Base-by-base conservation (phyloP, 2,329 filamentous ascomycete genomes). In the Aspergillus pseudotamarii region DNA sequence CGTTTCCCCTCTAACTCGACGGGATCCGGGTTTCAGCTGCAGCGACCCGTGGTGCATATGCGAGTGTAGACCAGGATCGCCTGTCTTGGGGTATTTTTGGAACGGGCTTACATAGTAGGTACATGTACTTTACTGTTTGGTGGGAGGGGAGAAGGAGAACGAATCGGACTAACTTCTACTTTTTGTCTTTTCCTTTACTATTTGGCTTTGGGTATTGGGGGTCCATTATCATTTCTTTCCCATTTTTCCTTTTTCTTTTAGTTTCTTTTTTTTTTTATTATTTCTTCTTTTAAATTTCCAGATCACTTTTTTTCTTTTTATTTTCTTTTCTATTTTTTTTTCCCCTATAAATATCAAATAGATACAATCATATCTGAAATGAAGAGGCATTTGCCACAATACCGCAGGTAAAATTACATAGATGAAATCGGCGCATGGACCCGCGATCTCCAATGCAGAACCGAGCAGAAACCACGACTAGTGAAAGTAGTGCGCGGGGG, bases 31-130 rank as follows among this genome's bases (percentile, higher is more conserved):
- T 69, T 69, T 70, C 68, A 69, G 64, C 68, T 69, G 68, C 68
- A 69, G 62, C 67, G 58, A 68, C 64, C 68, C 68, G 68, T 68
- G 62, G 58, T 70, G 68, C 68, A 70, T 69, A 69, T 69, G 65
- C 67, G 66, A 65, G 62, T 65, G 58, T 59, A 62, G 48, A 45
- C 57, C 34, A 48, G 62, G 62, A 58, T 62, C 60, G 36, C 43
- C 58, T 51, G 51, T 45, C 23, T 41, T 23, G 34, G 43, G 45
- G 36, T 19, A 2, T 36, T 26, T 53, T 34, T 46, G 48, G 56
- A 36, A 51, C 26, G 48, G 26, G 48, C 46, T 28, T 19, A 28
- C 46, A 41, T 41, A 6, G 14, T 36, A 36, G 34, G 34, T 14
- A 36, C 14, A 16, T 14, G 34, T 41, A 16, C 36, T 36, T 14